A percentile compares a stretch with the other conserved stretches of the same genome.
Conservation (phyloP, 805 yeast species). For the Spathaspora passalidarum region DNA sequence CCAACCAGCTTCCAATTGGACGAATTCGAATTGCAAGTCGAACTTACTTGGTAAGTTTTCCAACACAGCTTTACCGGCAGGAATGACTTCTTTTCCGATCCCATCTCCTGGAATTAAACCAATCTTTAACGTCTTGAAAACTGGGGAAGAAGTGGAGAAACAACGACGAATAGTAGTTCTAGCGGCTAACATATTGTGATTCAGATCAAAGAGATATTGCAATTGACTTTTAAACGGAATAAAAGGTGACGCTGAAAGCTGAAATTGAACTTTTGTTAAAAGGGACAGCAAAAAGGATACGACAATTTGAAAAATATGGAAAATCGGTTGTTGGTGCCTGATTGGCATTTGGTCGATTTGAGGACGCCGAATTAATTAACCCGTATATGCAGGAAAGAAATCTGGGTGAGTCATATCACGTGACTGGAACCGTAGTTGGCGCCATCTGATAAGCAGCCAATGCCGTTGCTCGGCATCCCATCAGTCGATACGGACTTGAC, state of each 20-base stretch:
- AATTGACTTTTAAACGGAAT: background rate
- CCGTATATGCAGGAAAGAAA: background rate
- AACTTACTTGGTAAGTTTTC: constrained; percentile 76
- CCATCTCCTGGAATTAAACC: constrained; percentile 98
- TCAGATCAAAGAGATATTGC: background rate
- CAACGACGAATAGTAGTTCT: constrained; percentile 24
- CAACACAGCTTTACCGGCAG: constrained; percentile 87
- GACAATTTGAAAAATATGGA: too few species aligned
- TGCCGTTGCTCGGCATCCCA: too few species aligned
- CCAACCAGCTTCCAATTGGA: constrained; percentile 89
- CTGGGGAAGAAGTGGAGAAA: constrained; percentile 29
- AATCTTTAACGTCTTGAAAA: constrained; percentile 36
- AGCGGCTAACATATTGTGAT: constrained; percentile 17
- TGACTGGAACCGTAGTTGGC: constrained; percentile 2
- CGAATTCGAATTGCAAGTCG: constrained; percentile 80
- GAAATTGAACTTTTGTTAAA: background rate
- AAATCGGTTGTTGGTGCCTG: too few species aligned
- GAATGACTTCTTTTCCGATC: constrained; percentile 95
- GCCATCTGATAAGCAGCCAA: too few species aligned
- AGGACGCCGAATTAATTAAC: background rate
- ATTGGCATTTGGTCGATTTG: background rate
- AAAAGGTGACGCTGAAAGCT: constrained; percentile 3
- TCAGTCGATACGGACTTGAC: too few species aligned
- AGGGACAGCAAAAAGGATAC: background rate
- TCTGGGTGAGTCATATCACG: constrained; percentile 9